Percentiles rank a stretch among this genome's conserved stretches.
Evolutionary conservation across 2,329 filamentous ascomycete genomes (phyloP).

Genomic region (Alternaria gaisen): DNA sequence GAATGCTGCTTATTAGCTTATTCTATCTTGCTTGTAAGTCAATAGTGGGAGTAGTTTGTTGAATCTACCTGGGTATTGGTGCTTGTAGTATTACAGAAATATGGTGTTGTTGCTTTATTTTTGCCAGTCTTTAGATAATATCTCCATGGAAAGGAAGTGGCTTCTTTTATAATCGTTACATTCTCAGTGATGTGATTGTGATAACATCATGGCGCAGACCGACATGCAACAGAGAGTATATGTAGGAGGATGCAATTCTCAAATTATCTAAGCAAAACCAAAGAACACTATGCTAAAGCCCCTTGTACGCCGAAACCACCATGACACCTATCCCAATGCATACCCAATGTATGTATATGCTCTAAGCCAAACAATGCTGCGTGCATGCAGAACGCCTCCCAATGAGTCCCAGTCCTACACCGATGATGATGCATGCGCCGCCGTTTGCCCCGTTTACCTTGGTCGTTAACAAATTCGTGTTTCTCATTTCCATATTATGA

Average conservation of each 20-base stretch:
- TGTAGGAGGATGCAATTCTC: conserved; percentile 2
- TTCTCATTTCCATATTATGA: conserved; percentile 22
- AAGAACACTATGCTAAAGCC: background rate
- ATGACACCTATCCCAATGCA: conserved; percentile 2
- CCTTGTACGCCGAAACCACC: background rate
- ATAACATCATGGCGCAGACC: background rate
- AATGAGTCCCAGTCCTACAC: conserved; percentile 16
- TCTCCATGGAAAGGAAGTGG: background rate
- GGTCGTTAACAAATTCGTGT: conserved; percentile 14
- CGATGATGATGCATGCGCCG: conserved; percentile 11
- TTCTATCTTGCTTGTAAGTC: background rate
- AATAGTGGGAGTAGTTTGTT: background rate
- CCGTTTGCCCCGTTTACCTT: conserved; percentile 2
- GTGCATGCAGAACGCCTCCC: conserved; percentile 17
- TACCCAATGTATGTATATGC: conserved; percentile 10
- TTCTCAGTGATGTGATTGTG: background rate
- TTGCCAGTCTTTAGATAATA: background rate
- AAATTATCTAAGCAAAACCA: conserved; percentile 1
- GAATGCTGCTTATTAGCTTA: conserved; percentile 44
- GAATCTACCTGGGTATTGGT: background rate
- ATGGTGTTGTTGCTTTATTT: background rate
- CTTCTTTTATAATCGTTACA: background rate
- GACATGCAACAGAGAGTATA: background rate
- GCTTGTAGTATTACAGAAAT: background rate
- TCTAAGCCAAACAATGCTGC: conserved; percentile 17